Conservation (phyloP, 495 filamentous ascomycete genomes). For the Neurospora sp. region DNA sequence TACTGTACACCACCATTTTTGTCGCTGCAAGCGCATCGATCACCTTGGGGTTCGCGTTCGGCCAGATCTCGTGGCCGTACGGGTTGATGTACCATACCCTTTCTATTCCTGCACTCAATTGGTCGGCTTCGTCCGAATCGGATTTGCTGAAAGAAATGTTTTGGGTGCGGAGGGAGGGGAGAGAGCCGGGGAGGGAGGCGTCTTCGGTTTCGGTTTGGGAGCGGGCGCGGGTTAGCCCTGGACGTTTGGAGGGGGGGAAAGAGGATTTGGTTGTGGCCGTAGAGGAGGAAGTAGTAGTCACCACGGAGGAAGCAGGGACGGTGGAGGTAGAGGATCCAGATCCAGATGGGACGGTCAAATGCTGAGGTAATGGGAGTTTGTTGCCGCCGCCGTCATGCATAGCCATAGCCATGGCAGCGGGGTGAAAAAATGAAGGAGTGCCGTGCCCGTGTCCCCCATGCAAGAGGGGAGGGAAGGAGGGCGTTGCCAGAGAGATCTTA, state of each 20-base stretch:
- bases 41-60: constrained; percentile 69
- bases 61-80: constrained; percentile 82
- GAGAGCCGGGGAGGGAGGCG: constrained; percentile 76
- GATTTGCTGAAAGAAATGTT: constrained; percentile 72
- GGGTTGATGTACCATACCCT: constrained; percentile 97
- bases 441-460: constrained; percentile 5
- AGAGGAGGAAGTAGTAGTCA: neutral
- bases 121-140: constrained; percentile 33
- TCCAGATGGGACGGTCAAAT: neutral
- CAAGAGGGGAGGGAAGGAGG: neutral
- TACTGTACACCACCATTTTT: constrained; percentile 72
- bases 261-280: neutral
- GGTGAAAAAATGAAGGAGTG: constrained; percentile 16
- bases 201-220: constrained; percentile 50
- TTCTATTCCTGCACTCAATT: constrained; percentile 65
- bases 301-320: neutral
- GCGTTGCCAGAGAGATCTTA: constrained; percentile 15
- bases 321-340: neutral
- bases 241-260: neutral
- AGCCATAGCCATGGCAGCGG: constrained; percentile 5
- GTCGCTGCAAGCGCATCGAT: constrained; percentile 52
- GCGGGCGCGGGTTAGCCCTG: constrained; percentile 18
- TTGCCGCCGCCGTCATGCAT: constrained; percentile 3
- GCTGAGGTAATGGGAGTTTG: neutral
- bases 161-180: constrained; percentile 66